Evolutionary conservation across 2,329 filamentous ascomycete genomes (phyloP), one percentile per base, ranked within the genome.

Genomic region (Fusarium setosum): DNA sequence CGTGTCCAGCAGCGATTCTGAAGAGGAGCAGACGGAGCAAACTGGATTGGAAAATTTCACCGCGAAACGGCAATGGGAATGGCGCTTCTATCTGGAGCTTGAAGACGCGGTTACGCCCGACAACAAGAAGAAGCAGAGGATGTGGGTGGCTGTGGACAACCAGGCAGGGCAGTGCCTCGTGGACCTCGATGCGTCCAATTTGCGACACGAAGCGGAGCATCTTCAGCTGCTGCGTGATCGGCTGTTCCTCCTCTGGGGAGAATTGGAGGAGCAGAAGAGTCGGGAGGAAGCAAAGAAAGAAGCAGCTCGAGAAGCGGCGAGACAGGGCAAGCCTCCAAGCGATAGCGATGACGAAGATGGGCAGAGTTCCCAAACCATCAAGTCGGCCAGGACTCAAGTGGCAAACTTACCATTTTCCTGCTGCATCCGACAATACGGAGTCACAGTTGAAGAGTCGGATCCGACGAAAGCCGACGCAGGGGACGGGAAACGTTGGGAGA

Each of bases 231-330:
- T 97, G 5, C 85, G 87, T 49, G 87, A 96, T 68, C 89, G 86
- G 68, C 81, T 97, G 55, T 95, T 90, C 73, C 80, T 88, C 32
- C 82, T 97, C 2, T 98, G 95, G 94, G 95, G 95, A 2, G 87
- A 97, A 61, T 81, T 97, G 2, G 89, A 94, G 73, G 93, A 97
- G 73, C 76, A 81, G 45, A 93, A 92, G 73, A 70, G 72, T 3
- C 74, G 69, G n/a, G 69, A 75, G 3, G 67, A 76, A 18, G 61
- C 70, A 58, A 76, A 73, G 65, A 74, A 61, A 50, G 54, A 45
- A 6, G 65, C 72, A 60, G 65, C 74, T 42, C 61, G 62, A 56
- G 59, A 68, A 35, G 72, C 70, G 11, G 66, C 62, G 23, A 56
- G 50, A 45, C 71, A 76, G n/a, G 70, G 71, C 20, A 76, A 78